Evolutionary conservation across 129 eudicot species (phyloP).

Genomic region (Flaveria robusta): DNA sequence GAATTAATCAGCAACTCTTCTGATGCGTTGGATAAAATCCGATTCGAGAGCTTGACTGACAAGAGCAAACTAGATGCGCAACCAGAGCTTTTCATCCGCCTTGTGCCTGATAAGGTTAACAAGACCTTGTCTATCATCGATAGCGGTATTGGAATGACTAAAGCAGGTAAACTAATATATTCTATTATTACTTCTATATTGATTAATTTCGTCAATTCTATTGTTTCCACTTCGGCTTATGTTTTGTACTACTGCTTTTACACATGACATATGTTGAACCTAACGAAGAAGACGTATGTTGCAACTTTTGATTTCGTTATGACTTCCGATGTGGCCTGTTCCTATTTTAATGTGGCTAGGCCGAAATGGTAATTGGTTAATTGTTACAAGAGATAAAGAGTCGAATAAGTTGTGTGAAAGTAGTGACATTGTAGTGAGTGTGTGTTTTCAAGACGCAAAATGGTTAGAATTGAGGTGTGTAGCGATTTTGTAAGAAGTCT

Average conservation of each 20-base stretch:
- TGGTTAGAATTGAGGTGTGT: neutral
- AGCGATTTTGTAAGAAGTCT: neutral
- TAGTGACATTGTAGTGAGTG: neutral
- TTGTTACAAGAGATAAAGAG: too few species aligned
- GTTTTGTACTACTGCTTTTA: neutral
- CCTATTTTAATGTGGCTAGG: too few species aligned
- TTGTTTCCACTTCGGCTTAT: neutral
- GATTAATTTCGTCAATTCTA: neutral
- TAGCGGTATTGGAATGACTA: slow-evolving; percentile 92
- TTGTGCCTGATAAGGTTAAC: slow-evolving; percentile 83
- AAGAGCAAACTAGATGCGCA: slow-evolving; percentile 83
- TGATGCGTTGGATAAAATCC: slow-evolving; percentile 84
- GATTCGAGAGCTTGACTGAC: slow-evolving; percentile 80
- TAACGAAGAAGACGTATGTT: neutral
- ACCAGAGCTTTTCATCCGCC: slow-evolving; percentile 80
- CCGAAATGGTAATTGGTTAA: neutral
- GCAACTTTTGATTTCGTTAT: neutral
- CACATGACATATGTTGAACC: neutral
- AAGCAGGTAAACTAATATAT: slow-evolving; percentile 56
- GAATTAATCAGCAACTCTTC: slow-evolving; percentile 80
- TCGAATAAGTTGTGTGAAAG: neutral
- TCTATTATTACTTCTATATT: neutral
- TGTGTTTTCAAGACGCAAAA: too few species aligned
- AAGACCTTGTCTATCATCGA: slow-evolving; percentile 80
- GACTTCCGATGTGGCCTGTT: neutral